Base-by-base conservation (phyloP, 768 basidiomycete species). In the Rhodotorula sphaerocarpa region DNA sequence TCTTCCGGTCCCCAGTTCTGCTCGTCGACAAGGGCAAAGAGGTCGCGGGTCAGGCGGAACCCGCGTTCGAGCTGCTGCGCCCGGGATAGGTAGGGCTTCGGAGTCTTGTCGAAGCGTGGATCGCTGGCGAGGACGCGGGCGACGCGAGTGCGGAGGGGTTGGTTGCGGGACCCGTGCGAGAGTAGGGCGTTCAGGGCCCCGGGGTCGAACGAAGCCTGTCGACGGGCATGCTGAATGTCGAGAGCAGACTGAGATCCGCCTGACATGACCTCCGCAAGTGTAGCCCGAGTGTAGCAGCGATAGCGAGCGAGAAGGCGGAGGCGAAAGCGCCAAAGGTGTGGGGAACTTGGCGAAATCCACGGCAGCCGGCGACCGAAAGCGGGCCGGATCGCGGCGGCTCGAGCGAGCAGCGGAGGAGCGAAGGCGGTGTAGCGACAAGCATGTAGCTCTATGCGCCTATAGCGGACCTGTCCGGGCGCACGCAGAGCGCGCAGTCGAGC, bases 61-160 rank as follows among this genome's bases (percentile, higher is more conserved):
- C 79, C 84, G 5, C 81, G 80, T 25, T 79, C 76, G 67, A 84
- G 84, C 16, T 78, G 76, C 55, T 87, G 82, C 1, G 79, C 78
- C 57, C 85, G 80, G 20, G 79, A 78, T 72, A 59, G 54, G 46
- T 67, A 63, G 30, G 57, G 50, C 28, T 47, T 57, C 9, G 44
- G 28, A 7, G 34, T 33, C 45, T 63, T 67, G 53, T 56, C 54
- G 55, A 67, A 67, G 12, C 27, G 45, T 3, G 36, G 28, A 25
- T 67, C 55, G 25, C 48, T 7, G 7, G 47, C 25, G 30, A 63
- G 43, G 9, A 67, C 33, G 39, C 48, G 14, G 10, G 34, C 47
- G 31, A 67, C 30, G 43, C 46, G 27, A 12, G 36, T 33, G 21
- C 55, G 55, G 20, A 51, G 34, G 27, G 46, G 55, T 2, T 21